Conservation (phyloP, 2,329 filamentous ascomycete genomes). For the Scleromitrula shiraiana region DNA sequence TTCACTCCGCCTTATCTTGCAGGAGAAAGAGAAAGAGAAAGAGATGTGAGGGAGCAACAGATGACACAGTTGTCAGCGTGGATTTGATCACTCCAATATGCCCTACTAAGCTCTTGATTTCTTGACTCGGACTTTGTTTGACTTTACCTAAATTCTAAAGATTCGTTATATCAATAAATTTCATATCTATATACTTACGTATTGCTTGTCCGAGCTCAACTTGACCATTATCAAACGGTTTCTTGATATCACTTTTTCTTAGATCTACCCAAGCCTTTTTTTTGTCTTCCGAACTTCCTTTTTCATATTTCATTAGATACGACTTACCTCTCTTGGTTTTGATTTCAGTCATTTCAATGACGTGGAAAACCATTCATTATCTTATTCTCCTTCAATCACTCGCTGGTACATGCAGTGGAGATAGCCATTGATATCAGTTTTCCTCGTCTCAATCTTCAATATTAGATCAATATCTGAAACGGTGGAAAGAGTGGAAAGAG, state of each 20-base stretch:
- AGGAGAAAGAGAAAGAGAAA: not conserved
- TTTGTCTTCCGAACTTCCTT: too few species aligned
- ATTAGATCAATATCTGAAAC: not conserved
- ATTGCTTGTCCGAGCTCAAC: not conserved
- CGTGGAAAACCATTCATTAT: conserved; percentile 21
- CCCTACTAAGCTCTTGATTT: not conserved
- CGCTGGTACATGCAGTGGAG: conserved; percentile 20
- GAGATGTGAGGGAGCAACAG: too few species aligned
- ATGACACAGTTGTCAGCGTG: not conserved
- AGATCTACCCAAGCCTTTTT: too few species aligned
- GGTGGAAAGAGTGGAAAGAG: not conserved
- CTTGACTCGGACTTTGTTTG: not conserved
- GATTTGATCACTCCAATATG: conserved; percentile 1
- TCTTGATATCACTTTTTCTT: not conserved
- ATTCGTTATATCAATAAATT: too few species aligned
- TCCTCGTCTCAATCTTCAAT: not conserved
- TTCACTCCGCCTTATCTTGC: conserved; percentile 5
- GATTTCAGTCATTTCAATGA: conserved; percentile 26
- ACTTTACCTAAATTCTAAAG: too few species aligned
- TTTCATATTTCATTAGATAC: not conserved
- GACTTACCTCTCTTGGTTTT: not conserved
- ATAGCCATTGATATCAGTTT: conserved; percentile 19
- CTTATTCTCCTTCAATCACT: conserved; percentile 28
- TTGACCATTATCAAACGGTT: not conserved
- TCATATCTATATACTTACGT: not conserved